These are phyloP conservation scores for Geranium rotundifolium DNA, from an alignment of 345 rosid genomes.

Conservation along the genomic window DNA sequence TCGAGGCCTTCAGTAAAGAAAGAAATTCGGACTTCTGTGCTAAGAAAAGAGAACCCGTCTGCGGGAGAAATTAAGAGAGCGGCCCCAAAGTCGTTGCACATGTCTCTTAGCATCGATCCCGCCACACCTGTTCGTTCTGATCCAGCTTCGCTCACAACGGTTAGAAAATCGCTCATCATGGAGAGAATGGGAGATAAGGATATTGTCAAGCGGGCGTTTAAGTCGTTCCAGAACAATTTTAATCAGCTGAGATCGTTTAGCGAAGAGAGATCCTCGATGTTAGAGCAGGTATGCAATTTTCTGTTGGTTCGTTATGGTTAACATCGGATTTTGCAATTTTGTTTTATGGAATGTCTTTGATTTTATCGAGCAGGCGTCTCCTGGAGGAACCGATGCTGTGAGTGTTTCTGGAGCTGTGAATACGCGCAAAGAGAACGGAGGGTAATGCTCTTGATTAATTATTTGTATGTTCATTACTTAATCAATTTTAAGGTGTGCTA, in stretches of 20 bases:
- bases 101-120: slow-evolving; percentile 46
- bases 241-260: slow-evolving; percentile 32
- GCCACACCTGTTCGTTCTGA: slow-evolving; percentile 31
- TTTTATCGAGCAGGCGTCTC: slow-evolving; percentile 26
- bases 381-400: slow-evolving; percentile 26
- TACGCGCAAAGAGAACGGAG: slow-evolving; percentile 39
- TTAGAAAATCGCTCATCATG: slow-evolving; percentile 64
- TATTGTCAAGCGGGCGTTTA: slow-evolving; percentile 74
- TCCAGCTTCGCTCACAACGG: slow-evolving; percentile 33
- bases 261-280: slow-evolving; percentile 27
- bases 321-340: slow-evolving; percentile 18
- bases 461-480: too few relatives aligned
- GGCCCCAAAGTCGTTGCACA: slow-evolving; percentile 65
- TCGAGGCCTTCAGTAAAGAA: slow-evolving; percentile 31
- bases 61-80: slow-evolving; percentile 35
- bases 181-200: slow-evolving; percentile 94
- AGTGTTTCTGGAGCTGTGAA: slow-evolving; percentile 26
- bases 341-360: slow-evolving; percentile 2
- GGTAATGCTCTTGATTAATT: slow-evolving; percentile 40
- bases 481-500: not conserved
- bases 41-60: slow-evolving; percentile 26
- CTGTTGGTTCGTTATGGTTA: not conserved
- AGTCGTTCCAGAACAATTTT: slow-evolving; percentile 55
- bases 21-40: slow-evolving; percentile 17
- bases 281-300: slow-evolving; percentile 41